Conservation (phyloP, 495 filamentous ascomycete genomes). For the Friedmanniomyces endolithicus region DNA sequence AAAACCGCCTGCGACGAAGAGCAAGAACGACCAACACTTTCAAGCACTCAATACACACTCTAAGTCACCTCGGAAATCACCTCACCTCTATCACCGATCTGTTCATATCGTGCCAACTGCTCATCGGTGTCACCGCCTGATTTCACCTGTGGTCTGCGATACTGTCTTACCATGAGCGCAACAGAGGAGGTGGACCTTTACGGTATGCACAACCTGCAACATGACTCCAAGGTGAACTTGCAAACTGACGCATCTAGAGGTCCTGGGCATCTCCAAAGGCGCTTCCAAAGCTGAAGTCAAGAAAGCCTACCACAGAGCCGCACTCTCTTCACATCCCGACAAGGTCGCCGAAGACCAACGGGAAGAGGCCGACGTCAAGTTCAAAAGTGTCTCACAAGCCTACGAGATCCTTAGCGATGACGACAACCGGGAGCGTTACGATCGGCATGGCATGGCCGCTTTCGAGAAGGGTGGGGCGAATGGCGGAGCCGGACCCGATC, state of each 20-base stretch:
- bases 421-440: conserved; percentile 80
- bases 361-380: conserved; percentile 69
- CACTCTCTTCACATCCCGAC: conserved; percentile 80
- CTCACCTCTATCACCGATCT: too few relatives aligned
- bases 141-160: background rate
- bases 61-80: too few relatives aligned
- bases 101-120: too few relatives aligned
- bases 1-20: too few relatives aligned
- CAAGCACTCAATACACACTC: too few relatives aligned
- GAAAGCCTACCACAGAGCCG: conserved; percentile 96
- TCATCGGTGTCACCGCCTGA: too few relatives aligned
- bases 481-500: conserved; percentile 53
- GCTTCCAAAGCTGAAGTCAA: conserved; percentile 79
- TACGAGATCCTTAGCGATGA: conserved; percentile 98
- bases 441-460: conserved; percentile 88
- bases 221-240: background rate
- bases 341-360: conserved; percentile 85
- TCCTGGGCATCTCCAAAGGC: conserved; percentile 58
- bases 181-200: conserved; percentile 53
- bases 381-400: conserved; percentile 82
- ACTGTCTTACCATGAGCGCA: conserved; percentile 12
- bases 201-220: conserved; percentile 31
- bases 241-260: conserved; percentile 37
- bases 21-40: too few relatives aligned
- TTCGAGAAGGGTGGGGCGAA: conserved; percentile 55